phyloP scores from a whole-genome alignment of 2,329 filamentous ascomycete genomes.

The Ophiostoma angusticollis region DNA sequence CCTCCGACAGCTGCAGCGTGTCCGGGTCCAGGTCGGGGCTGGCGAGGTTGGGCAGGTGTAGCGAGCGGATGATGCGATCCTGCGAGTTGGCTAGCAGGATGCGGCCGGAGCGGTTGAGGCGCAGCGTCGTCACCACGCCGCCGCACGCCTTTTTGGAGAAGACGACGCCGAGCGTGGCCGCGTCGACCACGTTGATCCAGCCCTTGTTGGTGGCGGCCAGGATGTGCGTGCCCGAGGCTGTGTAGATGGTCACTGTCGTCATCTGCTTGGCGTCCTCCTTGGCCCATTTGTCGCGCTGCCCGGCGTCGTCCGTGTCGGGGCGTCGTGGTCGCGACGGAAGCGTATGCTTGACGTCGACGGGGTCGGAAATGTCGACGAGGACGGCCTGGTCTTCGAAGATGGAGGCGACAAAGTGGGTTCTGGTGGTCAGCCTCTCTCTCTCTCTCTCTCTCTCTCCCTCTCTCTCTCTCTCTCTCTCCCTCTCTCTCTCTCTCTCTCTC shows the following conservation, averaged over 20 bases:
- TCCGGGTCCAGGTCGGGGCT: slow-evolving; percentile 62
- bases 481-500: not conserved
- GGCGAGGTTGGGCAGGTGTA: slow-evolving; percentile 70
- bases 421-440: slow-evolving; percentile 21
- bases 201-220: slow-evolving; percentile 90
- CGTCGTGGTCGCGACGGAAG: slow-evolving; percentile 75
- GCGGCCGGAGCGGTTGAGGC: slow-evolving; percentile 71
- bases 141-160: slow-evolving; percentile 81
- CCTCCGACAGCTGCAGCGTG: slow-evolving; percentile 77
- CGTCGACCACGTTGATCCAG: slow-evolving; percentile 89
- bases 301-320: slow-evolving; percentile 55
- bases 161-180: slow-evolving; percentile 65
- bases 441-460: not conserved
- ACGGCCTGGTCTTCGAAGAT: slow-evolving; percentile 88
- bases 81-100: slow-evolving; percentile 86
- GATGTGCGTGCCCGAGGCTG: slow-evolving; percentile 72
- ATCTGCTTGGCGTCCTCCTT: slow-evolving; percentile 90
- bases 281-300: slow-evolving; percentile 66
- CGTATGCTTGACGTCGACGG: slow-evolving; percentile 58
- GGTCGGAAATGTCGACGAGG: slow-evolving; percentile 65
- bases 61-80: slow-evolving; percentile 87
- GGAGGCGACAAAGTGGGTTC: slow-evolving; percentile 75
- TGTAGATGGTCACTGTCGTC: slow-evolving; percentile 87
- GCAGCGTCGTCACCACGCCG: slow-evolving; percentile 77
- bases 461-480: too few relatives aligned